phyloP scores from a whole-genome alignment of 805 yeast species.

The Spathaspora boniae region DNA sequence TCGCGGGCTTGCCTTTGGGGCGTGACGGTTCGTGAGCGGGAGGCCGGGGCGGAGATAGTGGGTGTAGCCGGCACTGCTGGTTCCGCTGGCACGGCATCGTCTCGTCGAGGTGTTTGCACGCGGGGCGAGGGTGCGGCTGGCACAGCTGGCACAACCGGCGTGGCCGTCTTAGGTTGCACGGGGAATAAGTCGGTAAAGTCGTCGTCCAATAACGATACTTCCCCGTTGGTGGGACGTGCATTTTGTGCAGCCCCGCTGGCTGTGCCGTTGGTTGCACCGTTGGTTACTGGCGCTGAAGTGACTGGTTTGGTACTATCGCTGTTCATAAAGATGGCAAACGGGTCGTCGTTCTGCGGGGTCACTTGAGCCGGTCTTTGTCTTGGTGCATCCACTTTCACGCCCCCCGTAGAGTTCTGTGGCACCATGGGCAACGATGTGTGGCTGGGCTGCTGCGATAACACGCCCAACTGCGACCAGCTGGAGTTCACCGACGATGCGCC shows the following conservation, averaged over 20 bases:
- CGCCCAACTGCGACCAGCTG: slow-evolving; percentile 35
- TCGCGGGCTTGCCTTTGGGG: slow-evolving; percentile 11
- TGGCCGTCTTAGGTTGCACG: not conserved
- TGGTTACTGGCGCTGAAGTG: not conserved
- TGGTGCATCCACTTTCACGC: too few relatives aligned
- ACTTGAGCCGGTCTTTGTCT: not conserved
- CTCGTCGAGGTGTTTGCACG: slow-evolving; percentile 1
- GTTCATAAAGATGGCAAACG: slow-evolving; percentile 10
- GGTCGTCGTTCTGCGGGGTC: slow-evolving; percentile 6
- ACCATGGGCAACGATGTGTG: too few relatives aligned
- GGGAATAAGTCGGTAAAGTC: slow-evolving; percentile 40
- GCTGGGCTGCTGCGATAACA: slow-evolving; percentile 17
- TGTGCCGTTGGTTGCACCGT: not conserved
- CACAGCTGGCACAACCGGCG: not conserved
- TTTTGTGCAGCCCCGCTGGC: not conserved
- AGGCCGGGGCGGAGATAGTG: too few relatives aligned
- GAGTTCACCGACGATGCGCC: too few relatives aligned
- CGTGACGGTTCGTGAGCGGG: slow-evolving; percentile 2
- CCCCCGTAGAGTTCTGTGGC: too few relatives aligned
- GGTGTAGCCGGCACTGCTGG: too few relatives aligned
- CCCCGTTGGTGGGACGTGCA: too few relatives aligned
- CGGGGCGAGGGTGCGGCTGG: not conserved
- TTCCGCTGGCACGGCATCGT: not conserved
- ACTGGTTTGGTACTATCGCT: slow-evolving; percentile 4
- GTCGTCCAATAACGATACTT: slow-evolving; percentile 32